Evolutionary conservation across 371 early-diverging fungal species (phyloP), one percentile per base, ranked within the genome.

Genomic region (Phascolomyces articulosus): DNA sequence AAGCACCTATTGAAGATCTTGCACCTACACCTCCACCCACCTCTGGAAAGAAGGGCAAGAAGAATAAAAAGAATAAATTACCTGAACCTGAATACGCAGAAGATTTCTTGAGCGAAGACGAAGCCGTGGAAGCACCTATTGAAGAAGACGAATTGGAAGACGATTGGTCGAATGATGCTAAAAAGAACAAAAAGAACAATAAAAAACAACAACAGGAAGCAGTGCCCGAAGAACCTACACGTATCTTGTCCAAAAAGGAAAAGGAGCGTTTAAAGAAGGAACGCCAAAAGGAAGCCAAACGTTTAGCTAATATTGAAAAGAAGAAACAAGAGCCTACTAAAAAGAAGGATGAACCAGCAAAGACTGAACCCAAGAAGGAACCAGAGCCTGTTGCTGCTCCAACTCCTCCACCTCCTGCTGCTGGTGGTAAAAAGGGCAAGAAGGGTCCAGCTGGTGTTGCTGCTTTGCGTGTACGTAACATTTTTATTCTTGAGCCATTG

Each of bases 231-330:
- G 62, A 71, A 10, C 71, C 66, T 47, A 29, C 40, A 23, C 64
- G 69, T 20, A 51, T 66, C 15, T 70, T 77, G 63, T 68, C 78
- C 55, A 79, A 82, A 70, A 80, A 82, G 55, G 79, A 80, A 64
- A 80, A 82, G 66, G 80, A 80, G 27, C 67, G 67, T 60, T 62
- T 84, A 15, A 84, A 82, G 65, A 83, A 85, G 69, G 85, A 86
- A 62, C 79, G 76, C 40, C 73, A 67, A 23, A 79, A 78, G 64
- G 82, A 83, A 72, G 82, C 80, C 23, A 82, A 82, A 38, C 77
- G 81, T 58, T 65, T 79, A 57, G 83, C 83, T 40, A 80, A 78
- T 29, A 60, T 75, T 7, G 80, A 81, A 62, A 79, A 81, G 76
- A 78, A 75, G 66, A 65, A 71, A 27, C 60, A 76, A 24, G 72